A percentile compares a stretch with the other conserved stretches of the same genome.
Conservation (phyloP, 164 flowering plant genomes). For the Protea cynaroides region DNA sequence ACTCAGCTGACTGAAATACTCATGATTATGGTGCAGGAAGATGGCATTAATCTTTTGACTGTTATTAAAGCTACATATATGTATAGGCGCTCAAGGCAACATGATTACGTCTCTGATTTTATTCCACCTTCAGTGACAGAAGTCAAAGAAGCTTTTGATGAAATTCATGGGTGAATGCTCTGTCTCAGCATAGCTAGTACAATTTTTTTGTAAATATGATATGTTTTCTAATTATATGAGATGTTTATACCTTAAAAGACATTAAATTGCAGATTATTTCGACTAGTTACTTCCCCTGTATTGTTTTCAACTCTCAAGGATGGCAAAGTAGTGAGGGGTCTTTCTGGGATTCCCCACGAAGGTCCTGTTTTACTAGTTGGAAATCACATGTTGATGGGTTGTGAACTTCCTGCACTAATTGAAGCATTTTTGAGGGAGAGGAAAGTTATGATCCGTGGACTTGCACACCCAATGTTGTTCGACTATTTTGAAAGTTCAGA, state of each 20-base stretch:
- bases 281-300: conserved; percentile 42
- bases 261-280: conserved; percentile 41
- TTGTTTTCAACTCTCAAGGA: conserved; percentile 77
- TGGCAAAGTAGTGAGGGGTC: conserved; percentile 81
- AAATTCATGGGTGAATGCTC: conserved; percentile 44
- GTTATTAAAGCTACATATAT: conserved; percentile 62
- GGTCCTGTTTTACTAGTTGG: conserved; percentile 91
- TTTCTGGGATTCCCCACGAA: conserved; percentile 74
- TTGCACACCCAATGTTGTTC: conserved; percentile 69
- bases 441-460: conserved; percentile 63
- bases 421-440: conserved; percentile 65
- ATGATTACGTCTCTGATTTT: conserved; percentile 55
- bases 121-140: conserved; percentile 74
- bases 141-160: conserved; percentile 27
- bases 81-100: conserved; percentile 65
- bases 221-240: not conserved
- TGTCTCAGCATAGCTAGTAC: not conserved
- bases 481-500: conserved; percentile 23
- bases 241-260: not conserved
- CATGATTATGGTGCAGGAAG: conserved; percentile 61
- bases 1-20: conserved; percentile 4
- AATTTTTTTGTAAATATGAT: not conserved
- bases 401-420: conserved; percentile 55
- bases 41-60: conserved; percentile 64
- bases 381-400: conserved; percentile 84